Evolutionary conservation across 495 filamentous ascomycete genomes (phyloP).

Genomic region (Hypoxylon subgilvum): DNA sequence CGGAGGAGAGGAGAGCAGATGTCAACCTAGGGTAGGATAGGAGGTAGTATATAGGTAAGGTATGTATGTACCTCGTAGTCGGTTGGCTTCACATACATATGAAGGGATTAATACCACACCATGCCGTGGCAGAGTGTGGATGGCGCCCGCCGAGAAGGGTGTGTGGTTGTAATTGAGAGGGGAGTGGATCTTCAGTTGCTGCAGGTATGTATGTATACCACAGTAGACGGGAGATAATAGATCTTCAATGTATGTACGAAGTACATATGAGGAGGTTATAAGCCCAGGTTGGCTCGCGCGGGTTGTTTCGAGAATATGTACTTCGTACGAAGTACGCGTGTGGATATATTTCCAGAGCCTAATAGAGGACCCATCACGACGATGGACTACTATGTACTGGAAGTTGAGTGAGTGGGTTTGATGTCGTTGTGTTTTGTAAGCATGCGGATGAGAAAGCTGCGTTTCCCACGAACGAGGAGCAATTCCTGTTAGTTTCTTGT

Average conservation of each 20-base stretch:
- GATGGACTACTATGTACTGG: slow-evolving; percentile 32
- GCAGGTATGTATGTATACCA: slow-evolving; percentile 11
- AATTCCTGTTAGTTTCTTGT: slow-evolving; percentile 6
- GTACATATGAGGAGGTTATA: slow-evolving; percentile 17
- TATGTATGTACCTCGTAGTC: too few relatives aligned
- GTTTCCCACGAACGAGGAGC: neutral
- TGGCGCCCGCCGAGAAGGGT: slow-evolving; percentile 25
- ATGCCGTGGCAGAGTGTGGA: slow-evolving; percentile 25
- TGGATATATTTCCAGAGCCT: slow-evolving; percentile 15
- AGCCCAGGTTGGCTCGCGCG: slow-evolving; percentile 22
- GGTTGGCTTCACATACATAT: too few relatives aligned
- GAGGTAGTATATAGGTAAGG: too few relatives aligned
- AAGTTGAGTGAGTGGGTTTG: slow-evolving; percentile 4
- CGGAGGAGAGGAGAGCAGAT: slow-evolving; percentile 6
- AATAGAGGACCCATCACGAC: slow-evolving; percentile 29
- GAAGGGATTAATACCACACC: slow-evolving; percentile 30
- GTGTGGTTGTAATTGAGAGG: slow-evolving; percentile 34
- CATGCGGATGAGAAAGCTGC: slow-evolving; percentile 5
- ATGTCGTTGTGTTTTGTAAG: neutral
- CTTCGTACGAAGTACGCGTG: too few relatives aligned
- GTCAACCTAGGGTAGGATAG: neutral
- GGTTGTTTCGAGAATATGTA: slow-evolving; percentile 37
- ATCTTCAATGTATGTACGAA: slow-evolving; percentile 3
- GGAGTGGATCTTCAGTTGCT: slow-evolving; percentile 29
- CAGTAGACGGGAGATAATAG: slow-evolving; percentile 1